These are phyloP conservation scores for Aspergillus persii DNA, from an alignment of 2,329 filamentous ascomycete species.

Conservation along the genomic window DNA sequence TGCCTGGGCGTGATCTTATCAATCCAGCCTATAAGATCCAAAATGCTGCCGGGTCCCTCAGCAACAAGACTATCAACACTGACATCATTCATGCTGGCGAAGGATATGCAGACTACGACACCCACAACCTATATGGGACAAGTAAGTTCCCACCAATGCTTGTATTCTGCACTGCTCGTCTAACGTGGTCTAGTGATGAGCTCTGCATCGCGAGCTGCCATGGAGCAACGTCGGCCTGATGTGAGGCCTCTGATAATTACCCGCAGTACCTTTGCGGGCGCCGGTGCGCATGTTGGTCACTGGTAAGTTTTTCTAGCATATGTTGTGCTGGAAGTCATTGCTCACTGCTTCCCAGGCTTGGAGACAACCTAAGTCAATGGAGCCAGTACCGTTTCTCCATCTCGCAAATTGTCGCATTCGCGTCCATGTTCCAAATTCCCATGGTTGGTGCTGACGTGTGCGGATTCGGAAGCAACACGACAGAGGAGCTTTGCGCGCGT, in stretches of 20 bases:
- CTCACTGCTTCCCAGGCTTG: conserved; percentile 44
- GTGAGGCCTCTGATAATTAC: conserved; percentile 71
- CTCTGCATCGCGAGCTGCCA: conserved; percentile 60
- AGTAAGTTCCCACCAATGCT: conserved; percentile 37
- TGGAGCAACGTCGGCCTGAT: conserved; percentile 63
- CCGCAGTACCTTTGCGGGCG: conserved; percentile 71
- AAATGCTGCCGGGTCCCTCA: conserved; percentile 55
- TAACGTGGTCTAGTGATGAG: conserved; percentile 62
- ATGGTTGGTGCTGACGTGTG: conserved; percentile 74
- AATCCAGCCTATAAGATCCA: conserved; percentile 64
- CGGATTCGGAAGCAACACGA: conserved; percentile 68
- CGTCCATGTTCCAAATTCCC: conserved; percentile 65
- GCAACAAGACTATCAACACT: conserved; percentile 63
- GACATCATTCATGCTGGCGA: conserved; percentile 64
- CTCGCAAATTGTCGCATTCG: conserved; percentile 58
- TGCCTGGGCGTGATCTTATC: conserved; percentile 63
- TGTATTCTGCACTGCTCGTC: background rate
- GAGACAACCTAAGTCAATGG: conserved; percentile 61
- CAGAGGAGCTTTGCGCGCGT: conserved; percentile 68
- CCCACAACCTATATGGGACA: conserved; percentile 73
- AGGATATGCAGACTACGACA: conserved; percentile 68
- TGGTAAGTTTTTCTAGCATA: conserved; percentile 36
- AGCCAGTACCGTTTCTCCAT: conserved; percentile 59
- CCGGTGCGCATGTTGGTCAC: conserved; percentile 59
- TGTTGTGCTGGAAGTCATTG: background rate